Evolutionary conservation across 306 rosid species (phyloP).

Genomic region (Trichosanthes cucumerina): DNA sequence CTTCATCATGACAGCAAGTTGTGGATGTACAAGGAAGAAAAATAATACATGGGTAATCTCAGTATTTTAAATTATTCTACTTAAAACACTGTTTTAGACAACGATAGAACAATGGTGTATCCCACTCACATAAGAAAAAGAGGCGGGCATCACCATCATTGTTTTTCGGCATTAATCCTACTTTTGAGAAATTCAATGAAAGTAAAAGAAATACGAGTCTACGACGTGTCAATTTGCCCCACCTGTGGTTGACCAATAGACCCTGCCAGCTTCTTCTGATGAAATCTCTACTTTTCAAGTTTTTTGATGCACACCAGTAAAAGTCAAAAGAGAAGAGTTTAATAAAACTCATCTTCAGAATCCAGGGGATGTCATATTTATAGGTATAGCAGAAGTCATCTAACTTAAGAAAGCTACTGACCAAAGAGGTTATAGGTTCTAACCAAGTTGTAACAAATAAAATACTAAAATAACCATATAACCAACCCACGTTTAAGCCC

Average conservation of each 20-base stretch:
- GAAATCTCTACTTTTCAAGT: not conserved
- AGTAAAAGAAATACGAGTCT: not conserved
- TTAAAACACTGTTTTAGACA: not conserved
- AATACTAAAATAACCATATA: too few relatives aligned
- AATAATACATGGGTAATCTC: not conserved
- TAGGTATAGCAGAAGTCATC: too few relatives aligned
- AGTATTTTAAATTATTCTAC: not conserved
- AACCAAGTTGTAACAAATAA: too few relatives aligned
- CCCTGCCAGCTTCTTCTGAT: not conserved
- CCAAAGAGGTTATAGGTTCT: too few relatives aligned
- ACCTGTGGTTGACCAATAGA: not conserved
- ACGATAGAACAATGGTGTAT: not conserved
- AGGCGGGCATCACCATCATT: not conserved
- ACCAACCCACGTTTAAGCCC: too few relatives aligned
- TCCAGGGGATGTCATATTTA: too few relatives aligned
- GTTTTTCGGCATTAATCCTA: not conserved
- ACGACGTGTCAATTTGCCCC: not conserved
- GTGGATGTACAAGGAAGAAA: not conserved
- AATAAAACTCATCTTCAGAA: too few relatives aligned
- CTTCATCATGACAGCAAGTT: not conserved
- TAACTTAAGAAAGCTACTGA: too few relatives aligned
- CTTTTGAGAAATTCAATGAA: not conserved
- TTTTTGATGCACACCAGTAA: too few relatives aligned
- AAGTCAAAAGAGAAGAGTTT: too few relatives aligned
- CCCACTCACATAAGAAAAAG: not conserved